A percentile compares a stretch with the other conserved stretches of the same genome.
These are phyloP conservation scores for Pseudotsuga menziesii DNA, from an alignment of 75 land plant genomes.

Conservation along the genomic window DNA sequence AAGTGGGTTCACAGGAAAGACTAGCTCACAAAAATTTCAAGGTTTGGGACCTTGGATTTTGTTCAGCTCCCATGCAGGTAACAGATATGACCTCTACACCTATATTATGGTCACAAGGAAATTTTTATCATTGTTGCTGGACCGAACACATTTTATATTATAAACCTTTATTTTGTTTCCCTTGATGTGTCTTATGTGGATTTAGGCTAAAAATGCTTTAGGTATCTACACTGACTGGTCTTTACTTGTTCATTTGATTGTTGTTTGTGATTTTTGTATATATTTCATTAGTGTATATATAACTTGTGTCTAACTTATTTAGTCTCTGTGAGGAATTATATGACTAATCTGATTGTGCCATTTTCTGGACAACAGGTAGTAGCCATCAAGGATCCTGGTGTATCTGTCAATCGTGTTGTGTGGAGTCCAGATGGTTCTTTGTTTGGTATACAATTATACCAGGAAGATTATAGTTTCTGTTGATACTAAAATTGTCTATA, in stretches of 20 bases:
- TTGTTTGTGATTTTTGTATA: background rate
- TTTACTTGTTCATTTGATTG: background rate
- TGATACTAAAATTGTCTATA: background rate
- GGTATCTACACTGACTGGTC: background rate
- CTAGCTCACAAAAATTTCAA: slow-evolving; percentile 58
- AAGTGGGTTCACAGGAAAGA: slow-evolving; percentile 61
- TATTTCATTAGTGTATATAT: background rate
- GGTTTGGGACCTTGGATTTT: slow-evolving; percentile 69
- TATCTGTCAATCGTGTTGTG: slow-evolving; percentile 61
- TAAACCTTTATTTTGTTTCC: background rate
- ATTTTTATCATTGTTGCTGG: background rate
- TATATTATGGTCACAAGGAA: background rate
- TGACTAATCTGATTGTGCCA: background rate
- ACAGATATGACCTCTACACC: background rate
- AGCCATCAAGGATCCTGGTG: slow-evolving; percentile 61
- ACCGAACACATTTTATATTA: background rate
- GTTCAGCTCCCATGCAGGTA: slow-evolving; percentile 71
- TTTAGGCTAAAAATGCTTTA: background rate
- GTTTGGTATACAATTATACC: slow-evolving; percentile 49
- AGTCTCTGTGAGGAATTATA: background rate
- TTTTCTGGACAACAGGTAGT: slow-evolving; percentile 42
- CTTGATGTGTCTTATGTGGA: slow-evolving; percentile 2
- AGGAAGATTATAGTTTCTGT: background rate
- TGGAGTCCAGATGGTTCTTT: slow-evolving; percentile 89
- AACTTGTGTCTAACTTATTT: background rate